phyloP scores from a whole-genome alignment of 495 filamentous ascomycete genomes.

The Tuber melanosporum region DNA sequence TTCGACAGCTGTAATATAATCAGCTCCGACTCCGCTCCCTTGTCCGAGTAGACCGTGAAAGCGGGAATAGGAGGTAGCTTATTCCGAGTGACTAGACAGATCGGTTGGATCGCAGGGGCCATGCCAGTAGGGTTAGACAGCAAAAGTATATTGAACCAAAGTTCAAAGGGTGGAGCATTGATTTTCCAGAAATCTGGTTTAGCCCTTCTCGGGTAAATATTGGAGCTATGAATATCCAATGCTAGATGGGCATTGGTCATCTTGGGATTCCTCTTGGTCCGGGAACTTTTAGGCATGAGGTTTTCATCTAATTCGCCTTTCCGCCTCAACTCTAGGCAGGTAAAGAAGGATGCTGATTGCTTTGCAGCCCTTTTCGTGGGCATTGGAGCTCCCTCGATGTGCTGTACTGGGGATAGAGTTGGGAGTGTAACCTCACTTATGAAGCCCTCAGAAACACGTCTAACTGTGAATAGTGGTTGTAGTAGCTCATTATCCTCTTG shows the following conservation, averaged over 20 bases:
- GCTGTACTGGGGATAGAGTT: slow-evolving; percentile 62
- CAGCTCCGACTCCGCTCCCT: slow-evolving; percentile 55
- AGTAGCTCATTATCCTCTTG: slow-evolving; percentile 52
- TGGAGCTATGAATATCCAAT: slow-evolving; percentile 65
- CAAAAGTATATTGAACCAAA: slow-evolving; percentile 61
- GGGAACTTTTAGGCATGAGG: slow-evolving; percentile 61
- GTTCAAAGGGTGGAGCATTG: slow-evolving; percentile 50
- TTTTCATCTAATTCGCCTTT: slow-evolving; percentile 63
- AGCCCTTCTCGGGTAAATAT: slow-evolving; percentile 65
- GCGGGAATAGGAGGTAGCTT: slow-evolving; percentile 57
- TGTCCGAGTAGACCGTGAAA: slow-evolving; percentile 66
- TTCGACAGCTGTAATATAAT: slow-evolving; percentile 44
- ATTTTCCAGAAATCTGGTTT: slow-evolving; percentile 72
- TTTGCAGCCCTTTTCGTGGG: slow-evolving; percentile 72
- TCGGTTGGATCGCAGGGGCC: slow-evolving; percentile 54
- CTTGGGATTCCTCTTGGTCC: slow-evolving; percentile 59
- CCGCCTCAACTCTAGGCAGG: slow-evolving; percentile 64
- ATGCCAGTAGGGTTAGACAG: slow-evolving; percentile 56
- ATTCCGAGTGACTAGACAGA: slow-evolving; percentile 67
- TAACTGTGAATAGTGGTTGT: slow-evolving; percentile 57
- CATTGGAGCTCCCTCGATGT: slow-evolving; percentile 55
- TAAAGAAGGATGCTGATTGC: slow-evolving; percentile 81
- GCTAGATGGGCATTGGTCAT: slow-evolving; percentile 92
- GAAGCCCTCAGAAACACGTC: slow-evolving; percentile 50
- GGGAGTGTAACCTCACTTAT: slow-evolving; percentile 79